Percentiles rank a stretch among this genome's conserved stretches.
Evolutionary conservation across 208 protist genomes (phyloP).

Genomic region (Willaertia magna): DNA sequence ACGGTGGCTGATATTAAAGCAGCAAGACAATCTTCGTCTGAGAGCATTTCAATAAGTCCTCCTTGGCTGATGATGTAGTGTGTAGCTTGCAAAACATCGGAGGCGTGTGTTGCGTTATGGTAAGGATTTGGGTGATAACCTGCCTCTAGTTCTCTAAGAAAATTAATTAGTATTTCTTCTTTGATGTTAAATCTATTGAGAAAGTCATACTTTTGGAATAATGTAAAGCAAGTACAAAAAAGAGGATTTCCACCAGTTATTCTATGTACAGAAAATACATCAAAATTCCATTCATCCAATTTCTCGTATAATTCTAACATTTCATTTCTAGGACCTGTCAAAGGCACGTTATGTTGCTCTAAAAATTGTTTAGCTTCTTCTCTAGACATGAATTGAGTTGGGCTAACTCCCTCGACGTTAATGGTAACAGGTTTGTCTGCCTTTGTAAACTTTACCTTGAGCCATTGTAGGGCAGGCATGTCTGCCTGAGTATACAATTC

Average conservation of each 20-base stretch:
- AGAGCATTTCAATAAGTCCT: constrained; percentile 26
- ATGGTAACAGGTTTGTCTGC: too few relatives aligned
- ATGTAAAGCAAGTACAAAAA: constrained; percentile 60
- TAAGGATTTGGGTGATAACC: constrained; percentile 46
- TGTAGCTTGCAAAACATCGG: constrained; percentile 75
- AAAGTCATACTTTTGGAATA: constrained; percentile 68
- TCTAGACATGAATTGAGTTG: not conserved
- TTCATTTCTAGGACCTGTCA: not conserved
- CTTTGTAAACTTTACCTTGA: not conserved
- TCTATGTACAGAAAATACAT: constrained; percentile 62
- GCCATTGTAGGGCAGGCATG: not conserved
- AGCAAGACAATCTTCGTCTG: constrained; percentile 71
- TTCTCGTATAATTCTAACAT: not conserved
- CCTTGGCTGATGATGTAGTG: constrained; percentile 74
- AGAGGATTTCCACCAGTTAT: constrained; percentile 48
- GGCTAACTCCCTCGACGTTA: not conserved
- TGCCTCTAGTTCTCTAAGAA: constrained; percentile 47
- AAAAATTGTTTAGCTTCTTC: not conserved
- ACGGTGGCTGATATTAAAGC: constrained; percentile 64
- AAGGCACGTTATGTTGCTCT: not conserved
- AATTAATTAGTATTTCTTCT: constrained; percentile 32
- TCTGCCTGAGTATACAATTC: not conserved
- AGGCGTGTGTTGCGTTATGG: constrained; percentile 75
- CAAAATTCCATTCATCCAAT: constrained; percentile 51
- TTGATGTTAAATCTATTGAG: constrained; percentile 61